phyloP scores from a whole-genome alignment of 2,329 filamentous ascomycete genomes.

The Fonsecaea pugnacius region DNA sequence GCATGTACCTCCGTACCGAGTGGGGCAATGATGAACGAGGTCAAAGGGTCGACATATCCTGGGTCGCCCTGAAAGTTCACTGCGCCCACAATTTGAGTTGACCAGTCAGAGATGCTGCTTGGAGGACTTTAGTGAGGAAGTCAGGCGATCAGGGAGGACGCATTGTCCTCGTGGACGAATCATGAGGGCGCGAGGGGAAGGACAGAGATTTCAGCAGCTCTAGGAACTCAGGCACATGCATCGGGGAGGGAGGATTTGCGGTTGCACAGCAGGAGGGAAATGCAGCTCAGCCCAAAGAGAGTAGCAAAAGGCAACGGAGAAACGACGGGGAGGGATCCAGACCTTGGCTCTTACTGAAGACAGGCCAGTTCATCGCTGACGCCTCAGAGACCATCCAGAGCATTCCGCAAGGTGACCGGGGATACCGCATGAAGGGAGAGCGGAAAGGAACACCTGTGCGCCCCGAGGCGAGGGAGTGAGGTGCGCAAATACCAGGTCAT shows the following conservation, averaged over 20 bases:
- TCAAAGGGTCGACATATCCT: background rate
- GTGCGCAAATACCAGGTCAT: background rate
- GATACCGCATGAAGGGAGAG: background rate
- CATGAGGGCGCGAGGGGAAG: background rate
- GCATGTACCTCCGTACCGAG: constrained; percentile 13
- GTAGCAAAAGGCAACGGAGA: background rate
- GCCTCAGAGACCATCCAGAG: background rate
- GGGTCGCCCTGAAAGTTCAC: constrained; percentile 1
- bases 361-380: background rate
- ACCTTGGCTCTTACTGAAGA: background rate
- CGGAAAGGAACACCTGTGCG: background rate
- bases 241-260: background rate
- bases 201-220: constrained; percentile 16
- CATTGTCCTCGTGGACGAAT: constrained; percentile 16
- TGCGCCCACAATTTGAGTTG: background rate
- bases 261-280: constrained; percentile 11
- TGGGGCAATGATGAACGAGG: constrained; percentile 12
- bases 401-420: background rate
- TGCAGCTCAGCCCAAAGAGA: background rate
- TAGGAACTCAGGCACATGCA: constrained; percentile 7
- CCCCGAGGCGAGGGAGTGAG: background rate
- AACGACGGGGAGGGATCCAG: background rate
- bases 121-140: background rate
- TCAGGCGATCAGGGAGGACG: constrained; percentile 13
- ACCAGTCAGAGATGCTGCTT: background rate